Evolutionary conservation across 1,284 basidiomycete genomes (phyloP).

Genomic region (Cutaneotrichosporon dermatis): DNA sequence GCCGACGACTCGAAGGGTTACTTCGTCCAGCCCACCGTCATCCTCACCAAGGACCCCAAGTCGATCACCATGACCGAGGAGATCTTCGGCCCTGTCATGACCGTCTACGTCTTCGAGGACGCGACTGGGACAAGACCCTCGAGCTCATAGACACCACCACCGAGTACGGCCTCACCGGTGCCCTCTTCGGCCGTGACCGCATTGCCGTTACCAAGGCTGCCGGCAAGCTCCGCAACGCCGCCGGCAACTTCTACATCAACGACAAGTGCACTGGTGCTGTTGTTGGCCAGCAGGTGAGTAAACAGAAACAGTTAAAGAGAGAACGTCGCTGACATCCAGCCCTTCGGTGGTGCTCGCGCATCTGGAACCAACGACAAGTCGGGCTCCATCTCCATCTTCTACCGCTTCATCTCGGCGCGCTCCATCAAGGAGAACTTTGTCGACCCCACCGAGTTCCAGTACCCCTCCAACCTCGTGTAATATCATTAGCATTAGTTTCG

Average conservation of each 20-base stretch:
- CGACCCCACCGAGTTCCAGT: slow-evolving; percentile 66
- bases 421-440: slow-evolving; percentile 97
- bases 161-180: slow-evolving; percentile 83
- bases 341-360: slow-evolving; percentile 73
- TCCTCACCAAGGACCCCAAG: slow-evolving; percentile 86
- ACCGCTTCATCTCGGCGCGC: slow-evolving; percentile 79
- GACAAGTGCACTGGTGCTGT: slow-evolving; percentile 86
- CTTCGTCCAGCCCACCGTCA: slow-evolving; percentile 91
- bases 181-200: slow-evolving; percentile 81
- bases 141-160: slow-evolving; percentile 83
- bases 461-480: slow-evolving; percentile 78
- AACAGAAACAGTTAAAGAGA: too few species aligned
- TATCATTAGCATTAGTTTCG: neutral
- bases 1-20: slow-evolving; percentile 86
- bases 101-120: slow-evolving; percentile 83
- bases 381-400: slow-evolving; percentile 85
- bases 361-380: slow-evolving; percentile 99
- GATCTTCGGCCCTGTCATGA: slow-evolving; percentile 95
- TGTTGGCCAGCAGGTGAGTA: slow-evolving; percentile 71
- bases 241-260: slow-evolving; percentile 80
- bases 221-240: slow-evolving; percentile 71
- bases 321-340: too few species aligned
- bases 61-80: slow-evolving; percentile 91
- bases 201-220: slow-evolving; percentile 69
- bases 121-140: slow-evolving; percentile 78